phyloP scores from a whole-genome alignment of 116 monocot species.

The Zostera marina region DNA sequence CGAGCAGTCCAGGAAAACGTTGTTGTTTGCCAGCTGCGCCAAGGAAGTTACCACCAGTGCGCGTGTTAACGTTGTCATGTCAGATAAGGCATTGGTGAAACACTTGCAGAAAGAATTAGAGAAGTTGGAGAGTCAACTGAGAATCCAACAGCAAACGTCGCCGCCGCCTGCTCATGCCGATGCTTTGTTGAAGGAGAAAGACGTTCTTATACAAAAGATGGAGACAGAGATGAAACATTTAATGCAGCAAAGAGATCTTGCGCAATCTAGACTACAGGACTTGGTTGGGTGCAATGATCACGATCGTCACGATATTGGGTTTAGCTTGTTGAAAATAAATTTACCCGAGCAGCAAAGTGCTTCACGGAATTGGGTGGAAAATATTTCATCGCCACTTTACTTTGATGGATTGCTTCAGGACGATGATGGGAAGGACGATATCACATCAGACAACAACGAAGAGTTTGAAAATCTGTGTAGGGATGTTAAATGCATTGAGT shows the following conservation, averaged over 20 bases:
- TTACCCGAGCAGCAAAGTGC: slow-evolving; percentile 3
- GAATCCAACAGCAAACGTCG: slow-evolving; percentile 22
- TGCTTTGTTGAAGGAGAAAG: slow-evolving; percentile 51
- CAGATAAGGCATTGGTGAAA: slow-evolving; percentile 83
- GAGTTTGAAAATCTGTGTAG: slow-evolving; percentile 51
- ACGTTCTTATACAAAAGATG: slow-evolving; percentile 71
- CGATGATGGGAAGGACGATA: slow-evolving; percentile 8
- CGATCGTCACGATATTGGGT: slow-evolving; percentile 17
- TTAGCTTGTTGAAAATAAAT: slow-evolving; percentile 6
- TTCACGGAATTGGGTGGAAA: background rate
- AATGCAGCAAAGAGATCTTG: slow-evolving; percentile 67
- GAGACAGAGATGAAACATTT: slow-evolving; percentile 78
- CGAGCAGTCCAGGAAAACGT: slow-evolving; percentile 88
- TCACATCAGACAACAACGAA: slow-evolving; percentile 12
- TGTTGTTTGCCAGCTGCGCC: slow-evolving; percentile 88
- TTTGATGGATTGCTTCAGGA: slow-evolving; percentile 5
- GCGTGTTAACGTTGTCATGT: slow-evolving; percentile 84
- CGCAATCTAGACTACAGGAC: slow-evolving; percentile 60
- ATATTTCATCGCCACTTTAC: slow-evolving; percentile 4
- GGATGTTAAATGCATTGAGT: slow-evolving; percentile 74
- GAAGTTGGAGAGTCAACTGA: slow-evolving; percentile 72
- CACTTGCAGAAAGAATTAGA: slow-evolving; percentile 77
- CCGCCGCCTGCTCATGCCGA: slow-evolving; percentile 23
- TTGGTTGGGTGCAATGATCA: slow-evolving; percentile 6
- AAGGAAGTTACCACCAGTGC: slow-evolving; percentile 85